Evolutionary conservation across 768 basidiomycete species (phyloP), one percentile per base, ranked within the genome.

Genomic region (Crassisporium funariophilum): DNA sequence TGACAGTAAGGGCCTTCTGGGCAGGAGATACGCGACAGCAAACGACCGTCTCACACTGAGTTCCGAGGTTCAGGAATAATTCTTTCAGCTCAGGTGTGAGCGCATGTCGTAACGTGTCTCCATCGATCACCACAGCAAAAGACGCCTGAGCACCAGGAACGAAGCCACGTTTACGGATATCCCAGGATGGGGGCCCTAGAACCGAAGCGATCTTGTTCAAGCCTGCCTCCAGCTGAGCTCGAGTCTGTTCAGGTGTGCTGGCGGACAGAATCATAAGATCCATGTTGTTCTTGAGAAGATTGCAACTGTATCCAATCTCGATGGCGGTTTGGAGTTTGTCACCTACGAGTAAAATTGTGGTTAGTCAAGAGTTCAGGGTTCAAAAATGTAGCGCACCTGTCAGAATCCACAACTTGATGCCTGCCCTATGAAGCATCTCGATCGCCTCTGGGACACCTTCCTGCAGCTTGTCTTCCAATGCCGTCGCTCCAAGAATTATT

Each of bases 251-350:
- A 15, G 76, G 69, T 0, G 81, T 78, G 44, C 91, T 88, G 2
- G 95, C 89, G 0, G 95, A 95, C 17, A 98, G 72, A 60, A 98
- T 98, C 93, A 98, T 97, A 47, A 98, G 71, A 47, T 98, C 95
- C 94, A 95, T 98, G 49, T 89, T 84, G 60, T 76, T 84, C 70
- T 95, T 95, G 50, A 98, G 80, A 13, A 98, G 73, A 63, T 98
- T 98, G 71, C 95, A 97, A 57, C 86, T 88, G 76, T 90, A 98
- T 9, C 90, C 95, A 52, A 99, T 98, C 64, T 98, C 95, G 61
- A 99, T 98, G 11, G 95, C 95, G 1, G 95, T 99, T 66, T 98
- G 95, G 1, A 98, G 76, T 67, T 99, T 99, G 70, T 99, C 95
- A 20, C 95, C 91, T 88, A 52, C 4, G 29, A 23, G 11, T 33